These are phyloP conservation scores for Pharnaceum exiguum DNA, from an alignment of 148 eudicot species.

Conservation along the genomic window DNA sequence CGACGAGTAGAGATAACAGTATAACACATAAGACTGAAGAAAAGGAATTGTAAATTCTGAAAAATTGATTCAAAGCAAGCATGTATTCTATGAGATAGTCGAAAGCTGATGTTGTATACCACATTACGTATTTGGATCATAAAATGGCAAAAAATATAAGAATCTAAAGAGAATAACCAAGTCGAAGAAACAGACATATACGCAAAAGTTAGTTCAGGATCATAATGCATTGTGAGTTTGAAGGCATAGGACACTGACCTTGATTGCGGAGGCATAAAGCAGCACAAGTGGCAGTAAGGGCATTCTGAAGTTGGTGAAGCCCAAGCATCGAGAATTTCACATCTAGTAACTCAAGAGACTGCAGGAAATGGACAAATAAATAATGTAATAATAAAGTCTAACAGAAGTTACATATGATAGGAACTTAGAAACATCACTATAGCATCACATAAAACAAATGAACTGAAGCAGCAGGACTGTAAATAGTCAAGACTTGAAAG, in stretches of 20 bases:
- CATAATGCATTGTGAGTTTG: too few species aligned
- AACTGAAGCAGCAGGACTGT: too few species aligned
- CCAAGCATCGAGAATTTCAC: conserved; percentile 77
- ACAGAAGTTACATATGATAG: too few species aligned
- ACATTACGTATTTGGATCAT: too few species aligned
- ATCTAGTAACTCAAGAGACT: conserved; percentile 51
- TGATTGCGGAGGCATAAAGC: conserved; percentile 75
- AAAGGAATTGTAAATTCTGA: neutral
- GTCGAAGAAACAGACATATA: neutral
- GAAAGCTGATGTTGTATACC: neutral
- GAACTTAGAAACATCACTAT: too few species aligned
- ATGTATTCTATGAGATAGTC: neutral
- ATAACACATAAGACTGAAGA: neutral
- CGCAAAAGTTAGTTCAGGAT: too few species aligned
- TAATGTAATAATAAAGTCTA: neutral
- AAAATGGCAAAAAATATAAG: neutral
- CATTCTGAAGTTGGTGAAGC: conserved; percentile 86
- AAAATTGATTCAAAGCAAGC: too few species aligned
- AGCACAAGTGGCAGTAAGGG: conserved; percentile 84
- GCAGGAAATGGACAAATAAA: conserved; percentile 9
- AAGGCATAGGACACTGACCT: too few species aligned
- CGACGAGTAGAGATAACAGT: neutral
- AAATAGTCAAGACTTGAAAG: too few species aligned
- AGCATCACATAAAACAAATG: too few species aligned
- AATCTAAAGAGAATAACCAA: neutral